These are phyloP conservation scores for Ascochyta rabiei DNA, from an alignment of 2,329 filamentous ascomycete species.

Conservation along the genomic window DNA sequence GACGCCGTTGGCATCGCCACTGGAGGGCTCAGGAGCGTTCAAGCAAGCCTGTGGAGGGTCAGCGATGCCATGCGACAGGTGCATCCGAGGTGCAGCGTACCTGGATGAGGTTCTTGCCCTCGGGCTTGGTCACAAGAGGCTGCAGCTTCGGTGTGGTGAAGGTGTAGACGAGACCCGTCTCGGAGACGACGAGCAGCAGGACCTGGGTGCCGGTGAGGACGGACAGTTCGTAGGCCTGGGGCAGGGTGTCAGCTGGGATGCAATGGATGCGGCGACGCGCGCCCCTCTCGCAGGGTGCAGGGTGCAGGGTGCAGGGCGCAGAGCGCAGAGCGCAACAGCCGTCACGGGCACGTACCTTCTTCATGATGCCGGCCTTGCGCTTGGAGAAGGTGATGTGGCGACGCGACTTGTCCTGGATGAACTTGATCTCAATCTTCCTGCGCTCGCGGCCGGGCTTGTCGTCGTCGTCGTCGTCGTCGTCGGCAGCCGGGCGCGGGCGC, in stretches of 20 bases:
- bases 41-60: slow-evolving; percentile 77
- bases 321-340: neutral
- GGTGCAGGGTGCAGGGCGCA: too few species aligned
- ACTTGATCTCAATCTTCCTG: slow-evolving; percentile 99
- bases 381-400: slow-evolving; percentile 99
- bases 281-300: slow-evolving; percentile 1
- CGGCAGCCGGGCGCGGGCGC: slow-evolving; percentile 78
- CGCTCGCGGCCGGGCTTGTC: slow-evolving; percentile 98
- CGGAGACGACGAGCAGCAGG: slow-evolving; percentile 91
- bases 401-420: slow-evolving; percentile 99
- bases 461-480: slow-evolving; percentile 97
- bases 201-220: slow-evolving; percentile 98
- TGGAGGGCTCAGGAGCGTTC: slow-evolving; percentile 89
- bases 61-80: slow-evolving; percentile 34
- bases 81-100: slow-evolving; percentile 59
- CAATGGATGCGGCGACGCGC: neutral
- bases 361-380: slow-evolving; percentile 99
- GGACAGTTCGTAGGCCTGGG: slow-evolving; percentile 92
- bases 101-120: slow-evolving; percentile 99
- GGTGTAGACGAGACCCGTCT: slow-evolving; percentile 96
- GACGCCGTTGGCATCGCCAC: slow-evolving; percentile 70
- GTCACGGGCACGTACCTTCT: slow-evolving; percentile 74
- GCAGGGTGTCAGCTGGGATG: slow-evolving; percentile 2
- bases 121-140: slow-evolving; percentile 95
- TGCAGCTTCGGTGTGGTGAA: slow-evolving; percentile 99